Evolutionary conservation across 176 grass and related monocot species (phyloP).

Genomic region (Rhynchospora pubera): DNA sequence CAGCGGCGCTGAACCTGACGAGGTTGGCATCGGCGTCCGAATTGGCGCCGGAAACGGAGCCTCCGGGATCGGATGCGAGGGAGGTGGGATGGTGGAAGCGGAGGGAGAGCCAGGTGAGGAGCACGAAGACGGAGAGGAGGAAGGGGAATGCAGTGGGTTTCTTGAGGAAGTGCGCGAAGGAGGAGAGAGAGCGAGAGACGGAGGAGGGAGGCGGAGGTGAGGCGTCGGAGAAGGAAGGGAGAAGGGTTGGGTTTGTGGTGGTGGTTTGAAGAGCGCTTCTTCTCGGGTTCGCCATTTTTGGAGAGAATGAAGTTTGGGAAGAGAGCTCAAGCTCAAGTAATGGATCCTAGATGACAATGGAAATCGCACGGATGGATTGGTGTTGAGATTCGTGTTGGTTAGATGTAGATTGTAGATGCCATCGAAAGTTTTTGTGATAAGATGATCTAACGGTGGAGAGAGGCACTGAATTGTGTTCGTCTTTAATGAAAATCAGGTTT

Average conservation of each 20-base stretch:
- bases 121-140: slow-evolving; percentile 39
- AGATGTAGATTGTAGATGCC: too few species aligned
- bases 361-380: too few species aligned
- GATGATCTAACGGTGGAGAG: too few species aligned
- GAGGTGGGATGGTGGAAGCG: slow-evolving; percentile 29
- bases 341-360: too few species aligned
- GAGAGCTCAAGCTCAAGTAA: neutral
- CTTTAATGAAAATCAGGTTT: too few species aligned
- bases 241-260: slow-evolving; percentile 25
- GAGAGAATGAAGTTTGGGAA: neutral
- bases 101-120: slow-evolving; percentile 54
- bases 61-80: neutral
- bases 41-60: neutral
- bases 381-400: too few species aligned
- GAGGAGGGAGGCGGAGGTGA: neutral
- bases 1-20: slow-evolving; percentile 34
- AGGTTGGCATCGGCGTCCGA: slow-evolving; percentile 40
- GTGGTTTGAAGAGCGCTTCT: slow-evolving; percentile 61
- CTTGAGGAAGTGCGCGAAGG: slow-evolving; percentile 39
- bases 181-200: slow-evolving; percentile 16
- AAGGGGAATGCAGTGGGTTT: slow-evolving; percentile 38
- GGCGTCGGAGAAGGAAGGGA: slow-evolving; percentile 20
- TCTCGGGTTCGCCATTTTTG: slow-evolving; percentile 75
- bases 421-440: too few species aligned
- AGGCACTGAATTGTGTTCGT: too few species aligned